Evolutionary conservation across 108 stramenopile species (phyloP).

Genomic region (Skeletonema grethae): DNA sequence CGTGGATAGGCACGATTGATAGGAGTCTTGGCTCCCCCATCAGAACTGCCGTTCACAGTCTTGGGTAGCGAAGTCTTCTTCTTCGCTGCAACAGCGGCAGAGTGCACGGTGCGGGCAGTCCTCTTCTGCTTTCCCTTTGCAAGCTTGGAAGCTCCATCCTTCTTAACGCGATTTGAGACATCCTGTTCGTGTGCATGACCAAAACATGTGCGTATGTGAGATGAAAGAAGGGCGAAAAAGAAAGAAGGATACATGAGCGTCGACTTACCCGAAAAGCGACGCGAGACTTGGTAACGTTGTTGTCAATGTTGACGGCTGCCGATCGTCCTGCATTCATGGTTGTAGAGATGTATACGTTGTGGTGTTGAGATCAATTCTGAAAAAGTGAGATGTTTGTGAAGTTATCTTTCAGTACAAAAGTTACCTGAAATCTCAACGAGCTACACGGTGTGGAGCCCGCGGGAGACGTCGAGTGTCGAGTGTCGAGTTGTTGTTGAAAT

Average conservation of each 20-base stretch:
- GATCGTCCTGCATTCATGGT: neutral
- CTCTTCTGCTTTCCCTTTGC: slow-evolving; percentile 18
- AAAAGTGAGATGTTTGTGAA: neutral
- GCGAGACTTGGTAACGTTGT: neutral
- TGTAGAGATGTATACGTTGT: neutral
- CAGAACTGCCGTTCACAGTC: neutral
- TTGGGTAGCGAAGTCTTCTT: neutral
- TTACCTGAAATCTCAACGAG: neutral
- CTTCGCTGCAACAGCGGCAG: neutral
- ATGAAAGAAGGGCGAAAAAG: neutral
- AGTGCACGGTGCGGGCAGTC: neutral
- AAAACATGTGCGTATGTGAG: neutral
- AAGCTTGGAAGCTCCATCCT: slow-evolving; percentile 12
- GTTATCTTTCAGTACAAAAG: neutral
- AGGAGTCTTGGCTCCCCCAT: neutral
- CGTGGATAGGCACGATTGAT: neutral
- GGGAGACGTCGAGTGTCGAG: neutral
- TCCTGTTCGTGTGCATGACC: slow-evolving; percentile 13
- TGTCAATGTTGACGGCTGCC: neutral
- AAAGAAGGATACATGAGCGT: neutral
- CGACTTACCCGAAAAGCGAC: slow-evolving; percentile 27
- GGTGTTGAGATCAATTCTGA: neutral
- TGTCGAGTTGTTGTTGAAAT: neutral
- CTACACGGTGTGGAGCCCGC: neutral
- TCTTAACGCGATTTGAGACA: slow-evolving; percentile 22